Percentiles rank a stretch among this genome's conserved stretches.
phyloP scores from a whole-genome alignment of 2,329 filamentous ascomycete species.

The Stachybotrys echinatus region DNA sequence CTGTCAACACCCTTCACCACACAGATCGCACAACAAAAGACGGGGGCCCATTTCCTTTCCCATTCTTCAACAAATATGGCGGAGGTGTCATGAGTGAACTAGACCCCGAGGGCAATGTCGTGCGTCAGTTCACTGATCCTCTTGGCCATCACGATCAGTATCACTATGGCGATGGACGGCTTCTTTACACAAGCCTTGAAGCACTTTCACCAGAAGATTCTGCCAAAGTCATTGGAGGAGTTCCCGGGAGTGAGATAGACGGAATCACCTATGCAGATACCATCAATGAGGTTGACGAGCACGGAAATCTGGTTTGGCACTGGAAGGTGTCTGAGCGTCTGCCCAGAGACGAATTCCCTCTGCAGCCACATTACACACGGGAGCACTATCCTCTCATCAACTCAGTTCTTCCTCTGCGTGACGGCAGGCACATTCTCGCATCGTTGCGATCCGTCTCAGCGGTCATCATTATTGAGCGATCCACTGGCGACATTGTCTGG shows the following conservation, averaged over 20 bases:
- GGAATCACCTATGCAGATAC: constrained; percentile 22
- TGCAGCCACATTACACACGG: constrained; percentile 21
- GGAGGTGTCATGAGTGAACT: constrained; percentile 23
- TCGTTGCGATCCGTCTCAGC: constrained; percentile 21
- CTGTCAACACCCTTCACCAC: constrained; percentile 19
- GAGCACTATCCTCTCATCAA: constrained; percentile 26
- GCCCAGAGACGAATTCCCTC: constrained; percentile 17
- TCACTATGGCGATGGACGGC: constrained; percentile 18
- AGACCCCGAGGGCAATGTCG: constrained; percentile 13
- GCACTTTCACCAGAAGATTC: constrained; percentile 18
- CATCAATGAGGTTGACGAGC: constrained; percentile 20
- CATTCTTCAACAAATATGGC: constrained; percentile 23
- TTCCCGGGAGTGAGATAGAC: constrained; percentile 16
- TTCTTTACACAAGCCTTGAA: constrained; percentile 20
- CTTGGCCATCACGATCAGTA: constrained; percentile 22
- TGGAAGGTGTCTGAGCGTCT: constrained; percentile 21
- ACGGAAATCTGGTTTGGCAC: constrained; percentile 17
- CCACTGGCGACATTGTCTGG: constrained; percentile 20
- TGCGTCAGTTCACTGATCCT: constrained; percentile 19
- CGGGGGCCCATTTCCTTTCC: constrained; percentile 17
- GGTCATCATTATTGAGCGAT: constrained; percentile 19
- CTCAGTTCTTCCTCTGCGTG: constrained; percentile 18
- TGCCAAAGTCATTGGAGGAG: constrained; percentile 18
- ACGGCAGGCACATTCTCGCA: constrained; percentile 20
- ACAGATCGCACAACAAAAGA: constrained; percentile 10